Evolutionary conservation across 768 basidiomycete species (phyloP).

Genomic region (Pleurotus eryngii): DNA sequence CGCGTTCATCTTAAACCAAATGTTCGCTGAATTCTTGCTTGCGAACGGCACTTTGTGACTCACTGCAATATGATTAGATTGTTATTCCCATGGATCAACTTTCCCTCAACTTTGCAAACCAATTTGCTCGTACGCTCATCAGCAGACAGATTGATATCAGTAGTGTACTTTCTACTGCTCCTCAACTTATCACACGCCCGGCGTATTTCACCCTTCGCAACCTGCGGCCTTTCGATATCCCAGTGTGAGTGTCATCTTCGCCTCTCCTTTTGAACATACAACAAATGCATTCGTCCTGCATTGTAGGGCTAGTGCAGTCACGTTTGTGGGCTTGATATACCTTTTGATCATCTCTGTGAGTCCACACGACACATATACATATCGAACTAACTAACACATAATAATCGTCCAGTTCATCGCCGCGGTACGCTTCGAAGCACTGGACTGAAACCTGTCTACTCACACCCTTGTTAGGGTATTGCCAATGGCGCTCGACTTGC

Average conservation of each 20-base stretch:
- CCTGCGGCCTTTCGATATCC: conserved; percentile 53
- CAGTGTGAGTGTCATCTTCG: conserved; percentile 40
- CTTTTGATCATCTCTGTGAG: conserved; percentile 36
- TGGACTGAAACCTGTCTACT: not conserved
- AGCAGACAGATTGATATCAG: conserved; percentile 22
- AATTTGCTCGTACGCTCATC: conserved; percentile 23
- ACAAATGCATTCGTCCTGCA: not conserved
- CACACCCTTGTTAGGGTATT: not conserved
- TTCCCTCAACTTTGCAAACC: conserved; percentile 1
- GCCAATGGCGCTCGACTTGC: conserved; percentile 29
- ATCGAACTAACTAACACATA: not conserved
- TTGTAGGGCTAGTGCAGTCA: conserved; percentile 48
- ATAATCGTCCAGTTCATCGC: not conserved
- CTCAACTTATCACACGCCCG: conserved; percentile 46
- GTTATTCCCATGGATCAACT: conserved; percentile 6
- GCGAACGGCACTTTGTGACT: not conserved
- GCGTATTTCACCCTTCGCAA: conserved; percentile 47
- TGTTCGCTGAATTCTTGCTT: conserved; percentile 22
- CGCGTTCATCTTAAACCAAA: conserved; percentile 32
- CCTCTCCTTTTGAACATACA: not conserved
- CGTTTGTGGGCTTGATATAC: conserved; percentile 54
- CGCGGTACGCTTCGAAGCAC: not conserved
- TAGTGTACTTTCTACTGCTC: conserved; percentile 41
- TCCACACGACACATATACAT: not conserved
- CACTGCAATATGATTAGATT: not conserved